Conservation (phyloP, 2,329 filamentous ascomycete species). For the Sordariomycetes sp. region DNA sequence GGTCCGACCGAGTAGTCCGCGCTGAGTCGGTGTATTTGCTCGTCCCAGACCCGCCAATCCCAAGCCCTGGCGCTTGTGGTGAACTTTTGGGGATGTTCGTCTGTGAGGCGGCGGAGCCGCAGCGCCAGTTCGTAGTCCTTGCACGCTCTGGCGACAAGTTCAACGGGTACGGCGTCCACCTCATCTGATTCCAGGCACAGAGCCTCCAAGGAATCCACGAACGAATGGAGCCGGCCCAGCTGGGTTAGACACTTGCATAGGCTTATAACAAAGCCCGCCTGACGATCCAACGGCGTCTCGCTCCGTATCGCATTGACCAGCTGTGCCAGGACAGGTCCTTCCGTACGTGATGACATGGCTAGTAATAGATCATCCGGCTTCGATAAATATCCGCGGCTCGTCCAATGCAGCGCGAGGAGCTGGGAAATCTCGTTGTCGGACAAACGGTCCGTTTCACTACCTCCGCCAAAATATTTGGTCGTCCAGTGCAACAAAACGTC, state of each 20-base stretch:
- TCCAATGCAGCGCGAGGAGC: conserved; percentile 10
- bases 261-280: conserved; percentile 6
- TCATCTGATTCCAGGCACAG: not conserved
- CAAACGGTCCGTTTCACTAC: not conserved
- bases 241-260: conserved; percentile 8
- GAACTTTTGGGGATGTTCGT: conserved; percentile 2
- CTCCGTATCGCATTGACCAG: conserved; percentile 2
- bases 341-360: not conserved
- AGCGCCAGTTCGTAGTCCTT: conserved; percentile 14
- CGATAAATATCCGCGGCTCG: conserved; percentile 7
- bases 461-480: conserved; percentile 4
- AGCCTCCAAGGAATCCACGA: conserved; percentile 8
- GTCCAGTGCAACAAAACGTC: conserved; percentile 9
- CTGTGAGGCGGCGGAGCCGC: conserved; percentile 9
- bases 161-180: conserved; percentile 3
- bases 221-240: conserved; percentile 6
- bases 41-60: conserved; percentile 19
- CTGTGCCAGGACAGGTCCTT: conserved; percentile 4
- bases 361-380: not conserved
- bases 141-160: conserved; percentile 8
- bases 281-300: conserved; percentile 4
- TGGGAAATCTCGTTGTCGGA: conserved; percentile 8
- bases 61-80: conserved; percentile 9
- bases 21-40: conserved; percentile 18
- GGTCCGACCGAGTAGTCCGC: conserved; percentile 11